These are phyloP conservation scores for Trichoderma reesei DNA, from an alignment of 495 filamentous ascomycete genomes.

Conservation along the genomic window DNA sequence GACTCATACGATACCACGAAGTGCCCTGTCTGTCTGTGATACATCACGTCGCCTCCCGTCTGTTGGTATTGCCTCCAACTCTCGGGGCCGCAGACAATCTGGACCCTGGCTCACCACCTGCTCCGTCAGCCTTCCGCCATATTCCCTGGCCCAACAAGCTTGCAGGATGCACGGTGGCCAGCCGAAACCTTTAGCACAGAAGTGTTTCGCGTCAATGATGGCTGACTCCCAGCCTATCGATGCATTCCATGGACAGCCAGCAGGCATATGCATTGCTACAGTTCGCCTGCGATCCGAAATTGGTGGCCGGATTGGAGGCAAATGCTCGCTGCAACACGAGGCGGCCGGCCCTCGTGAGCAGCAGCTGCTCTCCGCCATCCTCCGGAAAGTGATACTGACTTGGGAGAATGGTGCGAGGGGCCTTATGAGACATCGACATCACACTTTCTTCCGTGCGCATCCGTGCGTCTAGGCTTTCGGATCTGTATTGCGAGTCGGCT, in stretches of 20 bases:
- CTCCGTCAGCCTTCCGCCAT: too few species aligned
- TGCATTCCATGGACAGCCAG: too few species aligned
- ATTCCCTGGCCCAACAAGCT: too few species aligned
- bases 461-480: background rate
- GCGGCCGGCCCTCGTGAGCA: too few species aligned
- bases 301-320: background rate
- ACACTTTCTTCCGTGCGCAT: background rate
- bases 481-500: constrained; percentile 2
- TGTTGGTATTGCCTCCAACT: background rate
- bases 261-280: too few species aligned
- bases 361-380: too few species aligned
- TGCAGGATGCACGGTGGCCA: too few species aligned
- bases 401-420: background rate
- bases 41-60: background rate
- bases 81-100: too few species aligned
- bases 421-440: background rate
- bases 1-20: background rate
- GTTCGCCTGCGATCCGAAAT: too few species aligned
- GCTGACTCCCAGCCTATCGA: background rate
- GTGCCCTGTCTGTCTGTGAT: background rate
- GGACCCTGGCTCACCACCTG: too few species aligned
- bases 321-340: background rate
- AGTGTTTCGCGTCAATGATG: background rate
- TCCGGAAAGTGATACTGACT: too few species aligned
- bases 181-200: too few species aligned